Evolutionary conservation across 1,284 basidiomycete species (phyloP).

Genomic region (Cutaneotrichosporon cavernicola): DNA sequence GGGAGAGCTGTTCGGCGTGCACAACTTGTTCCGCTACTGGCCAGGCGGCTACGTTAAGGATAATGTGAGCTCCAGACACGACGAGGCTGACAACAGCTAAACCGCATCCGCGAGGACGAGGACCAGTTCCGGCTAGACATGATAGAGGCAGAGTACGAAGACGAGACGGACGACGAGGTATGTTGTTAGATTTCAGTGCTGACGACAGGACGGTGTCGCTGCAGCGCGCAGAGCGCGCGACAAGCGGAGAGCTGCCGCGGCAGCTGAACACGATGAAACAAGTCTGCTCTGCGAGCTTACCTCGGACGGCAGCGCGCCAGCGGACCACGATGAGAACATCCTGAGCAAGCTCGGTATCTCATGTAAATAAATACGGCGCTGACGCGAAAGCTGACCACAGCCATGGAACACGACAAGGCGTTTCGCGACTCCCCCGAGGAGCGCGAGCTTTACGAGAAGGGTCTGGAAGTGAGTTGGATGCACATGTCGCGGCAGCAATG

Average conservation of each 20-base stretch:
- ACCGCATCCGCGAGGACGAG: slow-evolving; percentile 37
- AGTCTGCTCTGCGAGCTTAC: slow-evolving; percentile 17
- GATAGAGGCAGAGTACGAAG: slow-evolving; percentile 32
- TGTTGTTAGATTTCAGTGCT: not conserved
- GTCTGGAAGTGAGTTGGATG: slow-evolving; percentile 32
- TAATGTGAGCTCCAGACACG: slow-evolving; percentile 28
- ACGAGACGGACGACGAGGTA: slow-evolving; percentile 6
- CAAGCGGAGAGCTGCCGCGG: not conserved
- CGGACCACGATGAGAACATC: slow-evolving; percentile 27
- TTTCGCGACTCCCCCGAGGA: slow-evolving; percentile 46
- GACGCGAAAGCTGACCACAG: not conserved
- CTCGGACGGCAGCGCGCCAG: slow-evolving; percentile 8
- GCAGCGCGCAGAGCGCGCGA: not conserved
- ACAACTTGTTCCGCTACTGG: slow-evolving; percentile 51
- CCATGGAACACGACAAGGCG: slow-evolving; percentile 33
- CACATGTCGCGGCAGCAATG: not conserved
- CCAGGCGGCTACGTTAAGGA: slow-evolving; percentile 42
- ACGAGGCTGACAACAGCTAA: slow-evolving; percentile 30
- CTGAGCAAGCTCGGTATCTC: slow-evolving; percentile 31
- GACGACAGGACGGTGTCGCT: not conserved
- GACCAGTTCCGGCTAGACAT: slow-evolving; percentile 37
- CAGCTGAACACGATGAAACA: not conserved
- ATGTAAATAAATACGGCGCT: slow-evolving; percentile 19
- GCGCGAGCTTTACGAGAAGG: slow-evolving; percentile 41
- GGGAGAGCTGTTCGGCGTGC: slow-evolving; percentile 50